These are phyloP conservation scores for Kickxella alabastrina DNA, from an alignment of 192 early-diverging fungal species.

Conservation along the genomic window DNA sequence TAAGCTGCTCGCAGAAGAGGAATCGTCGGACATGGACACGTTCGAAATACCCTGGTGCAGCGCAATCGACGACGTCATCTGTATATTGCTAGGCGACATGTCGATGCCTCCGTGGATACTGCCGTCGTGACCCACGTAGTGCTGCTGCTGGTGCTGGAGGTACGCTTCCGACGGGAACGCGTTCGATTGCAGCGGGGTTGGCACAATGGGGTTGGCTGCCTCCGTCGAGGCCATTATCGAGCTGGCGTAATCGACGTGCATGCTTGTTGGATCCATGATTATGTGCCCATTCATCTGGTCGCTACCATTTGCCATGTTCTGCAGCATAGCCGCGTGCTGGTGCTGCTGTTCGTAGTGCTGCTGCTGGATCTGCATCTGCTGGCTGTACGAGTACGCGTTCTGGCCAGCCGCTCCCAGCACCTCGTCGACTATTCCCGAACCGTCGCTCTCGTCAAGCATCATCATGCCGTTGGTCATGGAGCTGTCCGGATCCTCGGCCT, in stretches of 20 bases:
- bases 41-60: not conserved
- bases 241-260: conserved; percentile 33
- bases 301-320: conserved; percentile 22
- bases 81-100: conserved; percentile 10
- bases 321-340: conserved; percentile 29
- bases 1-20: conserved; percentile 6
- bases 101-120: not conserved
- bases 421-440: conserved; percentile 33
- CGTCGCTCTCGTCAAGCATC: conserved; percentile 46
- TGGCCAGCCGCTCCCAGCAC: conserved; percentile 20
- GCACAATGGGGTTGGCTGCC: conserved; percentile 20
- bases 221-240: conserved; percentile 18
- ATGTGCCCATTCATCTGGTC: conserved; percentile 22
- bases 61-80: conserved; percentile 9
- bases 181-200: conserved; percentile 15
- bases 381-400: conserved; percentile 22
- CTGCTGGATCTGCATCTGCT: conserved; percentile 20
- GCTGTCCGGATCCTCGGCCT: conserved; percentile 42
- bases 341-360: conserved; percentile 20
- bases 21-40: not conserved
- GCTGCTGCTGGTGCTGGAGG: conserved; percentile 6
- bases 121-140: conserved; percentile 2
- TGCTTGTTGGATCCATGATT: conserved; percentile 40
- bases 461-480: conserved; percentile 41
- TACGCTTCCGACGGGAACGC: conserved; percentile 8